Percentiles rank a stretch among this genome's conserved stretches.
These are phyloP conservation scores for Excoecaria agallocha DNA, from an alignment of 345 rosid genomes.

Conservation along the genomic window DNA sequence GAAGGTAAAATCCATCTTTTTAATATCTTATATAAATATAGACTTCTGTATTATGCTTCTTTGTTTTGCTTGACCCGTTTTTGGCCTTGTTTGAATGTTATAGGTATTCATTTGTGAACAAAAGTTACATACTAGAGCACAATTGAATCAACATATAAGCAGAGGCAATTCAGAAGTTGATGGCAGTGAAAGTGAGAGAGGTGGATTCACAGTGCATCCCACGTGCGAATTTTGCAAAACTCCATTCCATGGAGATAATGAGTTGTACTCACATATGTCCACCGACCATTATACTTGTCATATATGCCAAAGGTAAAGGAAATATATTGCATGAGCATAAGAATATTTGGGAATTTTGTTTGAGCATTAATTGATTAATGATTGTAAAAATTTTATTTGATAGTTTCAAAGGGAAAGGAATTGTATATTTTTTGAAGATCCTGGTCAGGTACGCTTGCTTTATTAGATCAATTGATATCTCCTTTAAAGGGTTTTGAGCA, in stretches of 20 bases:
- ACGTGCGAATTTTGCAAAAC: constrained; percentile 82
- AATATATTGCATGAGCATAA: too few relatives aligned
- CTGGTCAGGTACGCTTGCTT: too few relatives aligned
- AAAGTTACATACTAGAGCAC: constrained; percentile 73
- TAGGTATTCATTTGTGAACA: constrained; percentile 94
- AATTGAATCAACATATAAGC: constrained; percentile 75
- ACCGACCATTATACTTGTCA: constrained; percentile 89
- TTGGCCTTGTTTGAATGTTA: constrained; percentile 16
- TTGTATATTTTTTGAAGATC: too few relatives aligned
- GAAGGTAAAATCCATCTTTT: constrained; percentile 47
- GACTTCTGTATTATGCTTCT: neutral
- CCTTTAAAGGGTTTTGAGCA: too few relatives aligned
- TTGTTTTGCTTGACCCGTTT: constrained; percentile 4
- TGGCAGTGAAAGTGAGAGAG: constrained; percentile 94
- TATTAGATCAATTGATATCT: too few relatives aligned
- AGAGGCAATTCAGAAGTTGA: constrained; percentile 96
- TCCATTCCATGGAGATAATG: constrained; percentile 94
- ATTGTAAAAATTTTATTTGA: too few relatives aligned
- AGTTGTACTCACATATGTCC: constrained; percentile 83
- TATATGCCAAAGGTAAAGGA: constrained; percentile 81
- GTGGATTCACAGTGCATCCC: constrained; percentile 95
- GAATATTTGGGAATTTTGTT: too few relatives aligned
- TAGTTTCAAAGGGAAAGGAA: too few relatives aligned
- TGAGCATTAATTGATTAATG: too few relatives aligned
- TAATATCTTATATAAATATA: neutral